These are phyloP conservation scores for Saccharomyces mikatae DNA, from an alignment of 805 yeast species.

Conservation along the genomic window DNA sequence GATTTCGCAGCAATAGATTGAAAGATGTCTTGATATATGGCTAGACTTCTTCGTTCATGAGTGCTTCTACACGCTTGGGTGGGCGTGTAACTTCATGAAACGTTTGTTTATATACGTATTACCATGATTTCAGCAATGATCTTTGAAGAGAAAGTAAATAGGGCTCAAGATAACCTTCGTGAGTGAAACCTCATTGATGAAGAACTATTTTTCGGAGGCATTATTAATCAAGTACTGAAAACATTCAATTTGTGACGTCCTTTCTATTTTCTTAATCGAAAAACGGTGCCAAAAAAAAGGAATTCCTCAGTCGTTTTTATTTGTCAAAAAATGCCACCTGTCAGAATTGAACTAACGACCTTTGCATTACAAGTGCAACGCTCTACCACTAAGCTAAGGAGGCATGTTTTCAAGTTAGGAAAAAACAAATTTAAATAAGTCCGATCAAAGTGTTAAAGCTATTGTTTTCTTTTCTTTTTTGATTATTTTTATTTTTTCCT, in stretches of 20 bases:
- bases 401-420: conserved; percentile 38
- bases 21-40: conserved; percentile 95
- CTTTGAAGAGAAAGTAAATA: background rate
- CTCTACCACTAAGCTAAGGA: conserved; percentile 99
- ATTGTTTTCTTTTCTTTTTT: background rate
- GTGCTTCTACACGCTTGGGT: background rate
- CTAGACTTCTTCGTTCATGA: conserved; percentile 58
- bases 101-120: background rate
- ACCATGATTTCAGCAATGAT: background rate
- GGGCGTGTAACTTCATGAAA: too few species aligned
- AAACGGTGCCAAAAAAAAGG: background rate
- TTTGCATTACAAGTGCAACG: conserved; percentile 99
- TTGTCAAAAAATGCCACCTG: conserved; percentile 49
- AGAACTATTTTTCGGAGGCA: background rate
- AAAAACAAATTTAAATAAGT: too few species aligned
- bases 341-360: conserved; percentile 94
- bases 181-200: background rate
- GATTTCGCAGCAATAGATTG: conserved; percentile 93
- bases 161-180: background rate
- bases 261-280: background rate
- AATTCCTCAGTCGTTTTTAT: background rate
- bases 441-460: too few species aligned
- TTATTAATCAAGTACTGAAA: background rate
- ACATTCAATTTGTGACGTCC: background rate
- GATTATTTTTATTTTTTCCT: background rate